These are phyloP conservation scores for Plasmodium berghei DNA, from an alignment of 169 alveolate species.

Conservation along the genomic window DNA sequence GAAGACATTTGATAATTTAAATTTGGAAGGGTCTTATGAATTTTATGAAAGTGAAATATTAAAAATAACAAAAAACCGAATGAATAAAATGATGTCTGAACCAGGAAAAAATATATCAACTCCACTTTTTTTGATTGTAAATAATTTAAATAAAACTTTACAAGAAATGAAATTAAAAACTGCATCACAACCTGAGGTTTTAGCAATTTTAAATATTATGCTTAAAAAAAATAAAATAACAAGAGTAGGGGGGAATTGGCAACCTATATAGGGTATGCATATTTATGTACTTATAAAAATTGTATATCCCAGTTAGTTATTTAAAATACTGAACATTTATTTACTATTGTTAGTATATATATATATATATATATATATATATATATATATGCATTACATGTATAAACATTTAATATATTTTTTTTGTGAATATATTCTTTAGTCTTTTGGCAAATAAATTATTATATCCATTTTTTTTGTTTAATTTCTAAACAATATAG, in stretches of 20 bases:
- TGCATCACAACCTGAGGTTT: constrained; percentile 29
- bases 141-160: constrained; percentile 38
- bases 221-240: constrained; percentile 41
- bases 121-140: constrained; percentile 55
- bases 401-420: too few species aligned
- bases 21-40: constrained; percentile 62
- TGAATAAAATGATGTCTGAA: constrained; percentile 67
- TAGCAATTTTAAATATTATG: constrained; percentile 66
- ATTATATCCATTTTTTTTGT: too few species aligned
- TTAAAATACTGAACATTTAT: neutral
- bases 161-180: constrained; percentile 21
- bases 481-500: too few species aligned
- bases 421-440: too few species aligned
- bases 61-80: constrained; percentile 45
- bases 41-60: constrained; percentile 57
- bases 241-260: constrained; percentile 72
- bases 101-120: constrained; percentile 70
- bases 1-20: constrained; percentile 43
- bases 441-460: too few species aligned
- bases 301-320: too few species aligned
- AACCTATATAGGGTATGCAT: constrained; percentile 9
- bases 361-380: neutral
- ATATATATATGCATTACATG: neutral
- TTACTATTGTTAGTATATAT: neutral
- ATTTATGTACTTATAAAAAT: neutral